Base-by-base conservation (phyloP, 176 grass and related monocot genomes). In the Carex pumila region DNA sequence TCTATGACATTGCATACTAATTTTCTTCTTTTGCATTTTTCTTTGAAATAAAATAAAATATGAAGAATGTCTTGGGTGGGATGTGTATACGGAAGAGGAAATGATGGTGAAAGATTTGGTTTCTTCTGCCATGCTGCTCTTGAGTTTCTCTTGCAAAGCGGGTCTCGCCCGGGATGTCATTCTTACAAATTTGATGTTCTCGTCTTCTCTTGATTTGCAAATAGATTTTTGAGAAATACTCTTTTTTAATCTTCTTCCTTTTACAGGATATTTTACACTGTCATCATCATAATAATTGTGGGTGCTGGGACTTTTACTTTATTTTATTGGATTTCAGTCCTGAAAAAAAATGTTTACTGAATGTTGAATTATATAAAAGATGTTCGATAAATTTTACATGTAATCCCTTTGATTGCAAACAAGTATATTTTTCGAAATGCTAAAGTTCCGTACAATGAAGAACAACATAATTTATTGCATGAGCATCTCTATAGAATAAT, bases 91-190 rank as follows among this genome's bases (percentile, higher is more conserved):
- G 96, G 96, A 62, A 95, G 36, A 83, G 73, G 81, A 85, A 94
- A 98, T 79, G 90, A 95, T 85, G 91, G 75, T 41, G 85, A 85
- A 84, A 90, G 96, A 87, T 98, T 98, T 84, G 89, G 89, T 12
- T 95, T 95, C 86, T 98, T 98, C 57, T 95, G 92, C 79, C 91
- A 98, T 88, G 87, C 95, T 83, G 95, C 95, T 81, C 86, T 98
- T n/a, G 95, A 98, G 83, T 93, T 95, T 87, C 91, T 98, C 47
- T 87, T 85, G 15, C 91, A 93, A 43, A 95, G 81, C 62, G 89
- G 91, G 86, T 93, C 88, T 76, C 65, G 76, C 64, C 92, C 95
- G 4, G 95, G 95, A 88, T 88, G 95, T 87, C 61, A 67, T 77
- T 80, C 43, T 73, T 43, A 45, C 21, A 19, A 63, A 10, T 65